These are phyloP conservation scores for Euphrasia arctica DNA, from an alignment of 305 asterid genomes.

Conservation along the genomic window DNA sequence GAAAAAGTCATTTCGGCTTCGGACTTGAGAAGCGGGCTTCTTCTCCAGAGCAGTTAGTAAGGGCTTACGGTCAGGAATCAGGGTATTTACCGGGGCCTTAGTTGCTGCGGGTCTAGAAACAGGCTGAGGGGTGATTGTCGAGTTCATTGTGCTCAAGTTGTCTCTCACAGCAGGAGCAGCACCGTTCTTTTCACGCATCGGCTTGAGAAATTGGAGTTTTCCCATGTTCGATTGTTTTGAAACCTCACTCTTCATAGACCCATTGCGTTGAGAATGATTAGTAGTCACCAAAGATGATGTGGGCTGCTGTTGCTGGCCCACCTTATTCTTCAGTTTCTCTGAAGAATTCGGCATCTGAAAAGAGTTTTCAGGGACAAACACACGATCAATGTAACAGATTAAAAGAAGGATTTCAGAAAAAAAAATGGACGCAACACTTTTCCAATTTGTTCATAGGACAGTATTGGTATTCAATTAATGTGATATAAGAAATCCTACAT, in stretches of 20 bases:
- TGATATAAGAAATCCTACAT: too few species aligned
- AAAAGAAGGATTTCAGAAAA: too few species aligned
- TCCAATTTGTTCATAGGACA: too few species aligned
- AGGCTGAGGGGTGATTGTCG: conserved; percentile 32
- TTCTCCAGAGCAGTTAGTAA: conserved; percentile 55
- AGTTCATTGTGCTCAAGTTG: conserved; percentile 44
- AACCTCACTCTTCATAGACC: conserved; percentile 45
- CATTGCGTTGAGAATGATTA: conserved; percentile 55
- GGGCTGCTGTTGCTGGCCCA: conserved; percentile 52
- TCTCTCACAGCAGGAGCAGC: conserved; percentile 42
- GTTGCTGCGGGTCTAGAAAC: conserved; percentile 35
- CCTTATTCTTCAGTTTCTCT: conserved; percentile 67
- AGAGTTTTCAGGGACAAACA: not conserved
- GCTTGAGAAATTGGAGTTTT: conserved; percentile 73
- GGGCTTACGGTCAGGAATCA: conserved; percentile 51
- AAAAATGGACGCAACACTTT: too few species aligned
- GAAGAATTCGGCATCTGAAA: conserved; percentile 53
- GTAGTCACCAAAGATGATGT: conserved; percentile 42
- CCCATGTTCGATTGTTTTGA: conserved; percentile 56
- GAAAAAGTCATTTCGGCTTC: conserved; percentile 89
- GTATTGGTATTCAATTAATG: too few species aligned
- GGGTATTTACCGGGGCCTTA: conserved; percentile 35
- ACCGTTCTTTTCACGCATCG: conserved; percentile 60
- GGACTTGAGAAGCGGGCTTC: conserved; percentile 75
- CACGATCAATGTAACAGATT: too few species aligned